These are phyloP conservation scores for Colletotrichum chrysophilum DNA, from an alignment of 2,329 filamentous ascomycete species.

Conservation along the genomic window DNA sequence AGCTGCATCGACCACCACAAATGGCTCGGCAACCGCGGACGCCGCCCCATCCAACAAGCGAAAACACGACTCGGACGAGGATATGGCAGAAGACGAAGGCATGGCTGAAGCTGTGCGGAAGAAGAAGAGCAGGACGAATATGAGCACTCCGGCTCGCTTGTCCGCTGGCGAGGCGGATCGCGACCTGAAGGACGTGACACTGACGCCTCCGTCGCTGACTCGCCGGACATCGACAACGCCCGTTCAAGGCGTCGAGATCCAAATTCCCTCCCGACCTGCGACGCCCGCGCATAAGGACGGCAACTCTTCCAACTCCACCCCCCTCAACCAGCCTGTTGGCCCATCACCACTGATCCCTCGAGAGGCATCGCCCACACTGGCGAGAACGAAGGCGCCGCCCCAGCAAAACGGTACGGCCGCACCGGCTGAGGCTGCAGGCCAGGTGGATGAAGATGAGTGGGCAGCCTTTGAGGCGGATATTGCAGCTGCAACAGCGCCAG, in stretches of 20 bases:
- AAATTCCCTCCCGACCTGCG: slow-evolving; percentile 68
- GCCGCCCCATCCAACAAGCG: slow-evolving; percentile 28
- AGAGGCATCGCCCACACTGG: slow-evolving; percentile 15
- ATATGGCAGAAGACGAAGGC: slow-evolving; percentile 37
- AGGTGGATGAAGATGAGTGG: slow-evolving; percentile 79
- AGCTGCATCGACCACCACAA: not conserved
- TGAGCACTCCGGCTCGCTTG: slow-evolving; percentile 22
- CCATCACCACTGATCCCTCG: slow-evolving; percentile 43
- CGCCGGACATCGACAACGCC: slow-evolving; percentile 58
- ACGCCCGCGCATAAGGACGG: slow-evolving; percentile 54
- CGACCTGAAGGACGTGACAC: slow-evolving; percentile 20
- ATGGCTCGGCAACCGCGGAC: slow-evolving; percentile 6
- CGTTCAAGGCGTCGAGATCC: slow-evolving; percentile 61
- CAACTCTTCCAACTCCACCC: slow-evolving; percentile 47
- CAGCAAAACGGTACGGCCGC: slow-evolving; percentile 23
- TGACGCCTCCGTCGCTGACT: slow-evolving; percentile 46
- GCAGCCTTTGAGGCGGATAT: slow-evolving; percentile 88
- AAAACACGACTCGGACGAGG: slow-evolving; percentile 29
- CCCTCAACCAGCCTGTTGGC: slow-evolving; percentile 28
- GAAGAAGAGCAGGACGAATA: slow-evolving; percentile 52
- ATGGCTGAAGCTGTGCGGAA: slow-evolving; percentile 40
- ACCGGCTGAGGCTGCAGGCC: slow-evolving; percentile 17
- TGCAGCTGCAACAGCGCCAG: slow-evolving; percentile 48
- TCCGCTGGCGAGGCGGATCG: slow-evolving; percentile 26
- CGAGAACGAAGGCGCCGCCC: slow-evolving; percentile 4